Conservation (phyloP, 805 yeast genomes). For the Dipodascopsis tothii region DNA sequence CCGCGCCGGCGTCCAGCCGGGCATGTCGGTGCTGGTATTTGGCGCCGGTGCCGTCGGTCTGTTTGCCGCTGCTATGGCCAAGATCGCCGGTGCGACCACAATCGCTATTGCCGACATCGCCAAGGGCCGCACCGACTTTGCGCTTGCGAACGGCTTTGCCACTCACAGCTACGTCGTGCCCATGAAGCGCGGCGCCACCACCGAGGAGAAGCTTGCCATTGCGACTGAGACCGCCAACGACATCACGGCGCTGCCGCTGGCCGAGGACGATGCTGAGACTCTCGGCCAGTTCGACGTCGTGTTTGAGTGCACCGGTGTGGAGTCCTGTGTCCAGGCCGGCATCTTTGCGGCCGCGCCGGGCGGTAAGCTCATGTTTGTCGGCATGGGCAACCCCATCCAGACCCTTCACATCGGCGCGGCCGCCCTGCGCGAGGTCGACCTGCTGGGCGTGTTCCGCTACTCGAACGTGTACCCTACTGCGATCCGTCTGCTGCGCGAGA, state of each 20-base stretch:
- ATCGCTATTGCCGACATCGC: slow-evolving; percentile 62
- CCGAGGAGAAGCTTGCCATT: slow-evolving; percentile 19
- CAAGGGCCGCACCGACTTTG: slow-evolving; percentile 30
- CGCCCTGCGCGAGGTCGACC: slow-evolving; percentile 29
- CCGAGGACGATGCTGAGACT: slow-evolving; percentile 11
- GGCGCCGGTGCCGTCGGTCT: slow-evolving; percentile 52
- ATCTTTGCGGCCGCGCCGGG: slow-evolving; percentile 32
- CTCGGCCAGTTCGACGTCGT: slow-evolving; percentile 20
- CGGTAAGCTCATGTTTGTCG: slow-evolving; percentile 27
- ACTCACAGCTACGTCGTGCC: slow-evolving; percentile 27
- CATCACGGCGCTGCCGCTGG: slow-evolving; percentile 12
- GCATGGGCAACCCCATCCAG: slow-evolving; percentile 30
- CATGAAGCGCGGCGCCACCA: slow-evolving; percentile 10
- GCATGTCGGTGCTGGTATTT: slow-evolving; percentile 41
- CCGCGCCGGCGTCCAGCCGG: slow-evolving; percentile 35
- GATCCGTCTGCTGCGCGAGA: slow-evolving; percentile 23
- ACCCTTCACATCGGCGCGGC: slow-evolving; percentile 32
- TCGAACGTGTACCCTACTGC: slow-evolving; percentile 30
- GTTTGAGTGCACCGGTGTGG: slow-evolving; percentile 51
- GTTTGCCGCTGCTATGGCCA: slow-evolving; percentile 41
- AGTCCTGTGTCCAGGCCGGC: slow-evolving; percentile 41
- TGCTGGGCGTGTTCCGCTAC: slow-evolving; percentile 31
- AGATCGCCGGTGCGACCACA: slow-evolving; percentile 58
- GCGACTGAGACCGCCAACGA: slow-evolving; percentile 26
- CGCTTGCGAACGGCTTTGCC: slow-evolving; percentile 29